These are phyloP conservation scores for Prunus campanulata DNA, from an alignment of 306 rosid species.

Conservation along the genomic window DNA sequence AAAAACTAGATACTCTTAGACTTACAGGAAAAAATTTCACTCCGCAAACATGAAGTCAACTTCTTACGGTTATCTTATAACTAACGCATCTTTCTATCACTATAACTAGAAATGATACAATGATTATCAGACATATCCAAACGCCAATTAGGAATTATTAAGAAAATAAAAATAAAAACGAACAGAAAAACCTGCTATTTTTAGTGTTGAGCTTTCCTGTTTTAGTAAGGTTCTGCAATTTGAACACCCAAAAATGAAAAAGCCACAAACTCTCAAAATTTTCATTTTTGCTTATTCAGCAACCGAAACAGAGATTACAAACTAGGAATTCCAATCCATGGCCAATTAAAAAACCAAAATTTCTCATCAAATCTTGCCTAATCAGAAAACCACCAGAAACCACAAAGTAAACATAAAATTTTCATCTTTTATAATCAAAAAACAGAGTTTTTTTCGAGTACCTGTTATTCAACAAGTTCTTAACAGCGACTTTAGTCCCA, in stretches of 20 bases:
- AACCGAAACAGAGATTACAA: not conserved
- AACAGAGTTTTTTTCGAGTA: conserved; percentile 12
- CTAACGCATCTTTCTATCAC: not conserved
- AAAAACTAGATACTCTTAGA: not conserved
- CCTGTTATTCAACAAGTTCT: conserved; percentile 95
- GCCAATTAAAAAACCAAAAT: not conserved
- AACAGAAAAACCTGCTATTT: not conserved
- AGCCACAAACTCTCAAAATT: not conserved
- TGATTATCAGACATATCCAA: not conserved
- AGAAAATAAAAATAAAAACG: not conserved
- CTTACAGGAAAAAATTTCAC: no score
- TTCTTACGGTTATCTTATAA: not conserved
- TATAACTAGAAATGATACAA: not conserved
- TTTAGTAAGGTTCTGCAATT: not conserved
- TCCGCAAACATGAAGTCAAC: not conserved
- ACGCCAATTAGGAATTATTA: not conserved
- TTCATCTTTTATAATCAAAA: not conserved
- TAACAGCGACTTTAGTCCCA: conserved; percentile 75
- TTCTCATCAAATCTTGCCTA: not conserved
- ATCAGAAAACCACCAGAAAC: not conserved
- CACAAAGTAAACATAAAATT: not conserved
- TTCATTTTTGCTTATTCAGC: not conserved
- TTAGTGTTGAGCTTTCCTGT: not conserved
- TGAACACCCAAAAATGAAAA: not conserved
- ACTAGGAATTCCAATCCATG: not conserved